A percentile compares a stretch with the other conserved stretches of the same genome.
Evolutionary conservation across 805 yeast genomes (phyloP).

Genomic region (Yamadazyma paraphyllophila): DNA sequence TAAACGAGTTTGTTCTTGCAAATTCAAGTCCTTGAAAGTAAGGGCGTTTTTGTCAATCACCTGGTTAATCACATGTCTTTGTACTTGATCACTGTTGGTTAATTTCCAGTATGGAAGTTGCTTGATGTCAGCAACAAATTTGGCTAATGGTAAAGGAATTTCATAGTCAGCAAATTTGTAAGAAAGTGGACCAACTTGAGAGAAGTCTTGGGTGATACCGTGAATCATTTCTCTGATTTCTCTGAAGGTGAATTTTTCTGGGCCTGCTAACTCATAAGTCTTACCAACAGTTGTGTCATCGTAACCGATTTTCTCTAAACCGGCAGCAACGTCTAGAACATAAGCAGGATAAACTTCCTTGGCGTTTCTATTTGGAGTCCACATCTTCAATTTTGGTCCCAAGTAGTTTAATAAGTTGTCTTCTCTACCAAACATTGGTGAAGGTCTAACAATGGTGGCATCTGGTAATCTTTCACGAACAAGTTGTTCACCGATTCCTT

Average conservation of each 20-base stretch:
- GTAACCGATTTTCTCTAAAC: conserved; percentile 72
- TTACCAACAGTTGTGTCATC: conserved; percentile 80
- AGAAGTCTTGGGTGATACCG: conserved; percentile 52
- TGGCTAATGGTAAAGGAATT: conserved; percentile 46
- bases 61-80: conserved; percentile 71
- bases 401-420: conserved; percentile 65
- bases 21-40: conserved; percentile 70
- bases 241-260: conserved; percentile 57
- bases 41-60: conserved; percentile 55
- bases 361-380: conserved; percentile 63
- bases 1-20: conserved; percentile 42
- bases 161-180: conserved; percentile 42
- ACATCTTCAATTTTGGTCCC: conserved; percentile 55
- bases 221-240: conserved; percentile 73
- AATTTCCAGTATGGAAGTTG: conserved; percentile 45
- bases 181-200: conserved; percentile 44
- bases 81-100: conserved; percentile 69
- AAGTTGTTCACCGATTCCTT: conserved; percentile 72
- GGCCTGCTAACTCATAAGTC: conserved; percentile 71
- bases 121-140: conserved; percentile 43
- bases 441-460: conserved; percentile 82
- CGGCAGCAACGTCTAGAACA: conserved; percentile 73
- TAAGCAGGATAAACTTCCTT: conserved; percentile 71
- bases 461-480: conserved; percentile 69
- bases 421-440: conserved; percentile 74